Conservation (phyloP, 495 filamentous ascomycete species). For the Corynascus novoguineensis region DNA sequence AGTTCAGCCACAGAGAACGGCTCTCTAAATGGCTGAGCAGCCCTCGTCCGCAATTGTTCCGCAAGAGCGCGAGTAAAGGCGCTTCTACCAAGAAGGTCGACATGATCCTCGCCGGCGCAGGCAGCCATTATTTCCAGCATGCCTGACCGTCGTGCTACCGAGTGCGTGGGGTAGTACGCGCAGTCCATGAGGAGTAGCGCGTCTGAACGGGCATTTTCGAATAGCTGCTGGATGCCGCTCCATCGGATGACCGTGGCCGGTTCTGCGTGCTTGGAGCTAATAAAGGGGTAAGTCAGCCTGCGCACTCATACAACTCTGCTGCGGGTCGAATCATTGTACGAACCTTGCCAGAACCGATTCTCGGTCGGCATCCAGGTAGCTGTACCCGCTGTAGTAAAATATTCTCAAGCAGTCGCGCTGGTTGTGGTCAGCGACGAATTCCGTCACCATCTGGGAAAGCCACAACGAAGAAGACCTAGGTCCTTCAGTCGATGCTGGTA, state of each 20-base stretch:
- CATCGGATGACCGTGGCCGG: slow-evolving; percentile 40
- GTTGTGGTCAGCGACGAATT: slow-evolving; percentile 41
- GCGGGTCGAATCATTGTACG: neutral
- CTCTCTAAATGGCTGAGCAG: slow-evolving; percentile 33
- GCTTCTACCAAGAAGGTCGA: slow-evolving; percentile 34
- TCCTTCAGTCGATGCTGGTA: slow-evolving; percentile 37
- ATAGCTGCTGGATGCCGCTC: slow-evolving; percentile 43
- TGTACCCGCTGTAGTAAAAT: slow-evolving; percentile 45
- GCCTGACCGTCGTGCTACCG: slow-evolving; percentile 36
- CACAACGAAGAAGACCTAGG: slow-evolving; percentile 39
- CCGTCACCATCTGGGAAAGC: slow-evolving; percentile 37
- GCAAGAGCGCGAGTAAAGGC: slow-evolving; percentile 41
- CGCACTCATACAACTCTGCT: neutral
- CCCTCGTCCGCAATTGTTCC: slow-evolving; percentile 38
- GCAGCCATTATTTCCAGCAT: slow-evolving; percentile 47
- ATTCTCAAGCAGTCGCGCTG: slow-evolving; percentile 44
- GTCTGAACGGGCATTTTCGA: slow-evolving; percentile 42
- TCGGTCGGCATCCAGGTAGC: slow-evolving; percentile 41
- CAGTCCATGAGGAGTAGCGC: slow-evolving; percentile 49
- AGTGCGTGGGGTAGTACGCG: slow-evolving; percentile 43
- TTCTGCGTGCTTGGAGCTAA: slow-evolving; percentile 39
- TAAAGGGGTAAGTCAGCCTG: neutral
- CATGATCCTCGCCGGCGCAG: slow-evolving; percentile 42
- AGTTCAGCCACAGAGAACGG: slow-evolving; percentile 43
- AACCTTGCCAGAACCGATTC: slow-evolving; percentile 48